These are phyloP conservation scores for Alternaria novae-zelandiae DNA, from an alignment of 2,329 filamentous ascomycete genomes.

Conservation along the genomic window DNA sequence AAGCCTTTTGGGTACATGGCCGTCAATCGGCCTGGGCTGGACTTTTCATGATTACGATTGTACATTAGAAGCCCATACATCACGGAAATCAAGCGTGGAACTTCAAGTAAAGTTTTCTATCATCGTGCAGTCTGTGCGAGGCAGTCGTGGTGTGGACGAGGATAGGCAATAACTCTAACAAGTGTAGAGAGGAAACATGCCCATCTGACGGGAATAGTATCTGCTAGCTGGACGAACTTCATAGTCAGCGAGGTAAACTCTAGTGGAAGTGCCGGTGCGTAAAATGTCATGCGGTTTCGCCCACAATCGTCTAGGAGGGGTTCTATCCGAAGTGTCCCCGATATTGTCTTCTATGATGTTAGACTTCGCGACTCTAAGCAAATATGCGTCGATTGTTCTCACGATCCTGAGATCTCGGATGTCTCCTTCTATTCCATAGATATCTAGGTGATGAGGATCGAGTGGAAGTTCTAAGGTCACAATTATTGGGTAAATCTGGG, in stretches of 20 bases:
- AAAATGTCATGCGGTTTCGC: not conserved
- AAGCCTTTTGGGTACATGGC: not conserved
- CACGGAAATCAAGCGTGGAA: not conserved
- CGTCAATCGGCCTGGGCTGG: not conserved
- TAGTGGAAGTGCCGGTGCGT: not conserved
- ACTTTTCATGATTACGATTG: slow-evolving; percentile 17
- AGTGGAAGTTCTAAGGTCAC: not conserved
- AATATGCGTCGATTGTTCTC: not conserved
- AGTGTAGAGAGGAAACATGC: not conserved
- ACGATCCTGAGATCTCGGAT: not conserved
- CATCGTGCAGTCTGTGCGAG: not conserved
- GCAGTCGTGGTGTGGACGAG: not conserved
- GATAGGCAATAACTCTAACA: not conserved
- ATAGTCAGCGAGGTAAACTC: not conserved
- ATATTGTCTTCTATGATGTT: not conserved
- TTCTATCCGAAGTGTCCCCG: not conserved
- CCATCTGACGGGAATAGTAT: not conserved
- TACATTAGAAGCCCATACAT: slow-evolving; percentile 14
- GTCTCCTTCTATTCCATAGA: not conserved
- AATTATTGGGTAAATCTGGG: not conserved
- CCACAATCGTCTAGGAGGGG: not conserved
- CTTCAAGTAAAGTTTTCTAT: not conserved
- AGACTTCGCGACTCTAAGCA: not conserved
- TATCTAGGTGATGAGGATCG: not conserved
- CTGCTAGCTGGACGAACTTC: not conserved